A percentile compares a stretch with the other conserved stretches of the same genome.
Evolutionary conservation across 2,329 filamentous ascomycete genomes (phyloP).

Genomic region (Neopestalotiopsis rosae): DNA sequence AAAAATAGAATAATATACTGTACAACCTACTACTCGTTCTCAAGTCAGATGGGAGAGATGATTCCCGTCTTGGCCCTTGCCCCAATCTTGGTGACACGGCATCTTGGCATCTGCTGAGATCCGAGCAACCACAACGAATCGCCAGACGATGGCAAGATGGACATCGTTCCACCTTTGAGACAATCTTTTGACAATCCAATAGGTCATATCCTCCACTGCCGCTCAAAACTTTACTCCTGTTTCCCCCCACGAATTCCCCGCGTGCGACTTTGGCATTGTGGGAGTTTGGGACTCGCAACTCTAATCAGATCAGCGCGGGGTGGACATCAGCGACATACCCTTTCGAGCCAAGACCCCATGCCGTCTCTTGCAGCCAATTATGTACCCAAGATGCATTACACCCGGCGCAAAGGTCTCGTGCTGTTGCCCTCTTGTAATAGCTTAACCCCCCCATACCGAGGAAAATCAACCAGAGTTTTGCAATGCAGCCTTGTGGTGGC

Average conservation of each 20-base stretch:
- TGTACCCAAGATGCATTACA: not conserved
- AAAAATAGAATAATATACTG: not conserved
- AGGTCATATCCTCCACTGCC: not conserved
- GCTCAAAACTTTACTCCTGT: not conserved
- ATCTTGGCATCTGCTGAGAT: conserved; percentile 8
- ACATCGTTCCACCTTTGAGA: not conserved
- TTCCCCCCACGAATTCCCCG: conserved; percentile 2
- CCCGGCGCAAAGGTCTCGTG: not conserved
- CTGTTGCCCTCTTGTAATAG: not conserved
- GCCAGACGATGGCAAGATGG: not conserved
- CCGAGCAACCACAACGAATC: not conserved
- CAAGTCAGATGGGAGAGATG: not conserved
- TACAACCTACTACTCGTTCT: not conserved
- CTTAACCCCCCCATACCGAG: not conserved
- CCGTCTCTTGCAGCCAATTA: not conserved
- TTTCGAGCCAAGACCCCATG: not conserved
- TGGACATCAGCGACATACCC: conserved; percentile 4
- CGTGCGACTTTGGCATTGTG: not conserved
- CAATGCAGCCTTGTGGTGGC: conserved; percentile 5
- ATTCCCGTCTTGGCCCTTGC: not conserved
- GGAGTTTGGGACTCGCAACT: no score
- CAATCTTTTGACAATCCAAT: not conserved
- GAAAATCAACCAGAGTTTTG: not conserved
- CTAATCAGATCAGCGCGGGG: conserved; percentile 1
- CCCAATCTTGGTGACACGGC: not conserved